A percentile compares a stretch with the other conserved stretches of the same genome.
These are phyloP conservation scores for Gigaspora rosea DNA, from an alignment of 192 early-diverging fungal genomes.

Conservation along the genomic window DNA sequence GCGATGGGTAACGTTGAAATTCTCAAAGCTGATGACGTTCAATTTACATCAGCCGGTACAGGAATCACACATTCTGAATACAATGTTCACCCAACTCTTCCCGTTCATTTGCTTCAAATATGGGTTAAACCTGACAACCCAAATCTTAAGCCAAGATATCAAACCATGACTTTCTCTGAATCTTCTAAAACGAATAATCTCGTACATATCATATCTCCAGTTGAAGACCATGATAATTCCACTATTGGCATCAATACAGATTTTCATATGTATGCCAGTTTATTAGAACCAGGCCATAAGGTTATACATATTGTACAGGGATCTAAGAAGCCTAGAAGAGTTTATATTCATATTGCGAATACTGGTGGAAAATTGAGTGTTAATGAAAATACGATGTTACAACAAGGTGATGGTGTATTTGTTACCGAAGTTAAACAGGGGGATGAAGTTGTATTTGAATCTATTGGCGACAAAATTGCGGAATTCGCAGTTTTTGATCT, in stretches of 20 bases:
- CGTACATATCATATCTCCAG: slow-evolving; percentile 18
- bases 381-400: slow-evolving; percentile 5
- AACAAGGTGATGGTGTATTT: slow-evolving; percentile 34
- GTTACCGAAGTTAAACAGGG: slow-evolving; percentile 28
- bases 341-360: slow-evolving; percentile 28
- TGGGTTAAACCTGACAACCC: slow-evolving; percentile 29
- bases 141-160: slow-evolving; percentile 13
- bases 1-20: slow-evolving; percentile 47
- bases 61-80: slow-evolving; percentile 46
- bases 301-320: slow-evolving; percentile 13
- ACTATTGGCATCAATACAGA: slow-evolving; percentile 34
- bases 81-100: slow-evolving; percentile 26
- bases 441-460: slow-evolving; percentile 29
- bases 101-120: slow-evolving; percentile 43
- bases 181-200: slow-evolving; percentile 24
- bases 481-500: slow-evolving; percentile 36
- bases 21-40: slow-evolving; percentile 39
- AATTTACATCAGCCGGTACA: slow-evolving; percentile 48
- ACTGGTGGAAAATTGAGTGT: slow-evolving; percentile 6
- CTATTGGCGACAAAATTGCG: slow-evolving; percentile 14
- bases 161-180: slow-evolving; percentile 31
- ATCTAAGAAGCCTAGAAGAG: background rate
- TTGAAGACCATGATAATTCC: background rate
- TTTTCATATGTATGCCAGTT: slow-evolving; percentile 33
- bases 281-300: slow-evolving; percentile 23